Conservation (phyloP, 2,329 filamentous ascomycete genomes). For the Phoma sp. region DNA sequence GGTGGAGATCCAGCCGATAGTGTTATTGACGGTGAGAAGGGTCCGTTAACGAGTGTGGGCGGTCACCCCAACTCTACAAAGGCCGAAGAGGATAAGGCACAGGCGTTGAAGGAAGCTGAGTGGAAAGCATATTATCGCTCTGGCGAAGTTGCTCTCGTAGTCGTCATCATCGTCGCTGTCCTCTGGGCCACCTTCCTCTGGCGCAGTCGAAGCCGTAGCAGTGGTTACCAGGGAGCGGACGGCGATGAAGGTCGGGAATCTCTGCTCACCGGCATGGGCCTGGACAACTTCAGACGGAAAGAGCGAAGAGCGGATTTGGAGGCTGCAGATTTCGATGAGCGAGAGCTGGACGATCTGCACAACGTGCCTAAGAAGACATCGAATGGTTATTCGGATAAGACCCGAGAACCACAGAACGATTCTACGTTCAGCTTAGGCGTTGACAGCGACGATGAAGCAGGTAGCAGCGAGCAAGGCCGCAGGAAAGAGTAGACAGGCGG, state of each 20-base stretch:
- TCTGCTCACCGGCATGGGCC: constrained; percentile 51
- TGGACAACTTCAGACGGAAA: constrained; percentile 56
- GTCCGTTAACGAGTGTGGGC: constrained; percentile 77
- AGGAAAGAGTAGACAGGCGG: constrained; percentile 32
- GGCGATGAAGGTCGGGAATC: constrained; percentile 54
- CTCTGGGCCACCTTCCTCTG: constrained; percentile 77
- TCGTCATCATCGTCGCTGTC: constrained; percentile 75
- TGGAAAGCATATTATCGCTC: constrained; percentile 90
- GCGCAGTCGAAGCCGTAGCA: constrained; percentile 54
- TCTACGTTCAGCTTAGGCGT: constrained; percentile 58
- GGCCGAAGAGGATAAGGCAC: constrained; percentile 70
- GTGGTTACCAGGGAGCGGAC: constrained; percentile 54
- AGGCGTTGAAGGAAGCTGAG: constrained; percentile 81
- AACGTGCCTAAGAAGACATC: constrained; percentile 31
- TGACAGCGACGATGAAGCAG: constrained; percentile 49
- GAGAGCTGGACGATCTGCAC: constrained; percentile 63
- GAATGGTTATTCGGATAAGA: constrained; percentile 40
- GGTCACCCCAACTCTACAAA: constrained; percentile 72
- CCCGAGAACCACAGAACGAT: constrained; percentile 43
- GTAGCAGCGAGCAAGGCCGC: constrained; percentile 40
- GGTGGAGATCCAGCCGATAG: constrained; percentile 81
- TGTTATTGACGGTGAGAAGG: constrained; percentile 83
- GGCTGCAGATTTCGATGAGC: constrained; percentile 67
- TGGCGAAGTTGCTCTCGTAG: constrained; percentile 81
- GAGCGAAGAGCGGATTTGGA: constrained; percentile 60